phyloP scores from a whole-genome alignment of 2,329 filamentous ascomycete genomes.

The Cercospora canescens region DNA sequence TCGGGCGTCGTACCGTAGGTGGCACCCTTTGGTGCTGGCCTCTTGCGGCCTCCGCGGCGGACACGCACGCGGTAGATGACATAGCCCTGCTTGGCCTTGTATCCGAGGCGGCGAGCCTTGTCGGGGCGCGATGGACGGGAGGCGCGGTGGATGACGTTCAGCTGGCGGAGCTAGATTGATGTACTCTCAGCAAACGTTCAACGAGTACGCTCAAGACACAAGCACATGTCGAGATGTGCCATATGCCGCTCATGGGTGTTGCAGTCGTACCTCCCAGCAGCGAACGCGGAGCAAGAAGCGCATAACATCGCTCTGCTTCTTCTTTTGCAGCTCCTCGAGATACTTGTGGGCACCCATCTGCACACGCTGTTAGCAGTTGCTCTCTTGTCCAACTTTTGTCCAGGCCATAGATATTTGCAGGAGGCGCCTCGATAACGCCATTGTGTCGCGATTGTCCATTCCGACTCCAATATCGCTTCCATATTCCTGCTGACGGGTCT shows the following conservation, averaged over 20 bases:
- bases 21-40: constrained; percentile 93
- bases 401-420: not conserved
- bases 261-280: constrained; percentile 89
- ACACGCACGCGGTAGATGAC: constrained; percentile 99
- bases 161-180: constrained; percentile 99
- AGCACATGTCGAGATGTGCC: constrained; percentile 21
- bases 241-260: constrained; percentile 37
- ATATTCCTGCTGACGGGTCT: constrained; percentile 2
- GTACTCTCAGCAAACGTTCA: constrained; percentile 99
- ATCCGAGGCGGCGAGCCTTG: constrained; percentile 99
- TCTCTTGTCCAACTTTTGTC: constrained; percentile 3
- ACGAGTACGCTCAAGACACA: constrained; percentile 74
- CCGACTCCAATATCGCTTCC: constrained; percentile 8
- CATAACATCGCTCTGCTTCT: constrained; percentile 99
- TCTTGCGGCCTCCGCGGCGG: constrained; percentile 98
- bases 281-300: constrained; percentile 99
- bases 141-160: constrained; percentile 99
- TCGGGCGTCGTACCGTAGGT: constrained; percentile 78
- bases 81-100: constrained; percentile 99
- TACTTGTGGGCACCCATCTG: constrained; percentile 99
- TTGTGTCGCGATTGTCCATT: constrained; percentile 1
- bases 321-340: constrained; percentile 99
- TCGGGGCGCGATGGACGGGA: constrained; percentile 97
- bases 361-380: constrained; percentile 22
- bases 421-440: not conserved